A percentile compares a stretch with the other conserved stretches of the same genome.
Evolutionary conservation across 495 filamentous ascomycete species (phyloP).

Genomic region (Trichoderma reesei): DNA sequence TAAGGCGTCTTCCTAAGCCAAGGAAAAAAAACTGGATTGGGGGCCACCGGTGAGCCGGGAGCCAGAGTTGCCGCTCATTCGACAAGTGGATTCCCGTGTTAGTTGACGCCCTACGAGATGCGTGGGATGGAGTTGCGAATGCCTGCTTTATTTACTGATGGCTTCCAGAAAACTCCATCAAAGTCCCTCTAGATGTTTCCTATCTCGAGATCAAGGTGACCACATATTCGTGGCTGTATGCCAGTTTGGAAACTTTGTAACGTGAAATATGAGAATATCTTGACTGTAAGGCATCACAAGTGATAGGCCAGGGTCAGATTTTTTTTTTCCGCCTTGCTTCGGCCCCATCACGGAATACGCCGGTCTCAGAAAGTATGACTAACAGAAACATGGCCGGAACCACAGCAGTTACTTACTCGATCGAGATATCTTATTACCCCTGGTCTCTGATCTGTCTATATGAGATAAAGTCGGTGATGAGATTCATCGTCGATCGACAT

Average conservation of each 20-base stretch:
- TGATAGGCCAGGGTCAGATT: too few relatives aligned
- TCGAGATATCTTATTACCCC: not conserved
- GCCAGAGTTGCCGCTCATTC: not conserved
- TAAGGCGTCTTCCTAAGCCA: not conserved
- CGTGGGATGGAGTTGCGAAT: not conserved
- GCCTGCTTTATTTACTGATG: not conserved
- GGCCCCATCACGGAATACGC: constrained; percentile 2
- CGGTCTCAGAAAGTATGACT: constrained; percentile 4
- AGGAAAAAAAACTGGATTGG: not conserved
- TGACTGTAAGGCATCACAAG: not conserved
- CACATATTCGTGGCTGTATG: not conserved
- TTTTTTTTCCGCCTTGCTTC: not conserved
- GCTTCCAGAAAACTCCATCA: too few relatives aligned
- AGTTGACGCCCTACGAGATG: not conserved
- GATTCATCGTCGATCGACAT: too few relatives aligned
- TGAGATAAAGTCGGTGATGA: too few relatives aligned
- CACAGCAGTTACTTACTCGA: not conserved
- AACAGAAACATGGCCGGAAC: not conserved
- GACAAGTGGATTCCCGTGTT: not conserved
- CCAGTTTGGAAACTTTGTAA: not conserved
- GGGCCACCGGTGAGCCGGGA: not conserved
- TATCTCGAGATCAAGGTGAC: too few relatives aligned
- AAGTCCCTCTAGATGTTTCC: too few relatives aligned
- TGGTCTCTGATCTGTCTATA: not conserved
- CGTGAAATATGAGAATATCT: not conserved